These are phyloP conservation scores for Carpinus viminea DNA, from an alignment of 306 rosid species.

Conservation along the genomic window DNA sequence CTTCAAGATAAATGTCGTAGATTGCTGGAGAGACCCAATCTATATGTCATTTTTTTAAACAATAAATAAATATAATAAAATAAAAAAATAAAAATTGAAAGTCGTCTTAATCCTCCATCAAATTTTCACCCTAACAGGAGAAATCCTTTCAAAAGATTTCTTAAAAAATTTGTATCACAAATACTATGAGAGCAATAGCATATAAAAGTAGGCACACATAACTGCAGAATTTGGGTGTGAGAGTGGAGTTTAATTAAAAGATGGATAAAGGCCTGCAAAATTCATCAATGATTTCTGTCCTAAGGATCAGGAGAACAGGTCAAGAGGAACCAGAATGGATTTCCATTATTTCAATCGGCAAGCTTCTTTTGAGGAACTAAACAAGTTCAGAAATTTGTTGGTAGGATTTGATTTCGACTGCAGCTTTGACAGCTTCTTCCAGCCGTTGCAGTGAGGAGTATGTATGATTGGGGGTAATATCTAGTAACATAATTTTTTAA, in stretches of 20 bases:
- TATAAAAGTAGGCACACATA: slow-evolving; percentile 55
- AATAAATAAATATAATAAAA: too few relatives aligned
- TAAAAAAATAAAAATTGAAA: too few relatives aligned
- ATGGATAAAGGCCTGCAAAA: slow-evolving; percentile 64
- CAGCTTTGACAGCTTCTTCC: slow-evolving; percentile 46
- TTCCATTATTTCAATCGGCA: slow-evolving; percentile 41
- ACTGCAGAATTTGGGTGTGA: slow-evolving; percentile 35
- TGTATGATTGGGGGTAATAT: slow-evolving; percentile 26
- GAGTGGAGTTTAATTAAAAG: slow-evolving; percentile 50
- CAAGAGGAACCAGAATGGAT: slow-evolving; percentile 69
- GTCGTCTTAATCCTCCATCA: too few relatives aligned
- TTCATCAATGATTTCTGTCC: slow-evolving; percentile 16
- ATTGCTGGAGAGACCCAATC: too few relatives aligned
- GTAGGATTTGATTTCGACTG: slow-evolving; percentile 60
- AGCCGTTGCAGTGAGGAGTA: slow-evolving; percentile 38
- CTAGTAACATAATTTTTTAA: not conserved
- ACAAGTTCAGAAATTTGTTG: slow-evolving; percentile 60
- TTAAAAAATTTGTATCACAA: too few relatives aligned
- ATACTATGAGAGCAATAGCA: slow-evolving; percentile 9
- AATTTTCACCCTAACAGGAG: too few relatives aligned
- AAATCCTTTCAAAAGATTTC: too few relatives aligned
- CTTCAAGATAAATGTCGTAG: too few relatives aligned
- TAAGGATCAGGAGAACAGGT: slow-evolving; percentile 41
- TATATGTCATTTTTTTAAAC: too few relatives aligned
- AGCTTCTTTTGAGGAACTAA: slow-evolving; percentile 30